Base-by-base conservation (phyloP, 345 rosid species). In the Clarkia xantiana region DNA sequence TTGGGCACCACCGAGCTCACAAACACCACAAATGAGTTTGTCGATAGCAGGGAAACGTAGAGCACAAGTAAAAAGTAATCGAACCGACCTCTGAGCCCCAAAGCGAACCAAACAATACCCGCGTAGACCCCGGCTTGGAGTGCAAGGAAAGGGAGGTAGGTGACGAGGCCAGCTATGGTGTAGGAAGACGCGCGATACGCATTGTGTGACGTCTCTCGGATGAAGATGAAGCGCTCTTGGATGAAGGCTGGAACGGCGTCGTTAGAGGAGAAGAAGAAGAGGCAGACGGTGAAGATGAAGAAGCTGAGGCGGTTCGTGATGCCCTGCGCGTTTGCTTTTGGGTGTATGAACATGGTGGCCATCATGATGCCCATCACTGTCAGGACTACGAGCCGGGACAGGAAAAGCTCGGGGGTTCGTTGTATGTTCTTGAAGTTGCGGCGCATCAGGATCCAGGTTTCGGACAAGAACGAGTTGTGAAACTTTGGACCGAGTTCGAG, bases 261-360 rank as follows among this genome's bases (percentile, higher is more conserved):
- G 11, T 81, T 77, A 43, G 89, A 77, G 15, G 89, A 81, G 76
- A 77, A 81, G 71, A 81, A 81, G 71, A 81, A 81, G 49, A 77
- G 56, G 40, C 89, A 71, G 47, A 71, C 76, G 0, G 81, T 77
- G 73, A 81, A 81, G 65, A 81, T 75, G 57, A 81, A 64, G 62
- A 81, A 81, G 50, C 79, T 69, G 10, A 81, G 74, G 13, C 70
- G 77, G 51, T 81, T 62, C 3, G 84, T 75, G 68, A 81, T 73
- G 40, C 84, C 89, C 50, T 81, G 81, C 38, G 47, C 9, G 54
- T 53, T 46, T 0, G n/a, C 10, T 51, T 58, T 65, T 0, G 89
- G 89, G 10, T 62, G 66, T 58, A 34, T 20, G 81, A 81, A 81
- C 89, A 81, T 77, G 4, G 89, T 77, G 19, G 84, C 84, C 89